phyloP scores from a whole-genome alignment of 2,329 filamentous ascomycete genomes.

The Microsporum canis region DNA sequence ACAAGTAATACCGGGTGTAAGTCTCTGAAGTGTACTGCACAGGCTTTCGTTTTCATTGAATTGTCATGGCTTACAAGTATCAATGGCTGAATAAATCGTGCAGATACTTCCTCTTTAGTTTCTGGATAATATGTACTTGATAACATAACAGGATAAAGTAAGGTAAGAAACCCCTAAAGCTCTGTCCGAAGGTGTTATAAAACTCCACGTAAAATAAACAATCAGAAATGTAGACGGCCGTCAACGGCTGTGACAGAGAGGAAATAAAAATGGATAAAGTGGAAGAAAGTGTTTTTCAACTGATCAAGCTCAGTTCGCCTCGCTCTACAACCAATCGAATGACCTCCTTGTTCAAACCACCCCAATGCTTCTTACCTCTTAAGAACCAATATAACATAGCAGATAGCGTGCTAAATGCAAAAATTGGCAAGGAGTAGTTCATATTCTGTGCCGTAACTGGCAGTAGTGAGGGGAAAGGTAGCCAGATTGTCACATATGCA shows the following conservation, averaged over 20 bases:
- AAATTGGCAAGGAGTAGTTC: conserved; percentile 31
- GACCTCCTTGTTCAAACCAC: conserved; percentile 14
- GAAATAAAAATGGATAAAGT: neutral
- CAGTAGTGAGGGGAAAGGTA: conserved; percentile 25
- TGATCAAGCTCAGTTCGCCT: conserved; percentile 13
- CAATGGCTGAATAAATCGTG: neutral
- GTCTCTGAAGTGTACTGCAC: no score
- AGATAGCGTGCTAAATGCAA: conserved; percentile 15
- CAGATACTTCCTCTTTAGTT: neutral
- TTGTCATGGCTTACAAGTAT: neutral
- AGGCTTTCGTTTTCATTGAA: neutral
- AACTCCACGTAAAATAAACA: conserved; percentile 1
- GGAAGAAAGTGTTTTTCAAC: conserved; percentile 1
- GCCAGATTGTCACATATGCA: conserved; percentile 22
- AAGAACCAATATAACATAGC: conserved; percentile 14
- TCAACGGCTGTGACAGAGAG: neutral
- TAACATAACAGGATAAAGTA: neutral
- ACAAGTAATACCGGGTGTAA: no score
- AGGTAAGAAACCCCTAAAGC: neutral
- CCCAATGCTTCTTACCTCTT: conserved; percentile 12
- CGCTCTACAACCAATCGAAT: conserved; percentile 14
- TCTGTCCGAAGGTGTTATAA: neutral
- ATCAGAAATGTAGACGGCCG: neutral
- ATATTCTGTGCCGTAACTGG: conserved; percentile 29
- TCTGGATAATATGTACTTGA: neutral